Conservation (phyloP, 1,139 yeast species). For the Candida pseudoviswanathii region DNA sequence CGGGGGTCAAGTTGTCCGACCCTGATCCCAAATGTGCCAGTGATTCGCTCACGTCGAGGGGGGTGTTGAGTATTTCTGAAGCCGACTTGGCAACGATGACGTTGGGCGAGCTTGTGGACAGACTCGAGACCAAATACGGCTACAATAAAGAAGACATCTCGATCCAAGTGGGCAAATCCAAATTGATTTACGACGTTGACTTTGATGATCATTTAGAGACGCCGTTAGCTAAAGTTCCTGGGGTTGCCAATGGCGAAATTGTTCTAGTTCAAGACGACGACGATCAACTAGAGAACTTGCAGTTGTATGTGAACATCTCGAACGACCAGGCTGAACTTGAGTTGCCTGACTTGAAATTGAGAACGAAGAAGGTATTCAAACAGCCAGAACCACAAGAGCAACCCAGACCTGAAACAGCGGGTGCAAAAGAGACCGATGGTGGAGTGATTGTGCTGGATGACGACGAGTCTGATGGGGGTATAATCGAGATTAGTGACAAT, state of each 20-base stretch:
- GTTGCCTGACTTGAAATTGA: slow-evolving; percentile 29
- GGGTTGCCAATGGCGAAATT: slow-evolving; percentile 59
- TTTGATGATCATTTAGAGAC: slow-evolving; percentile 74
- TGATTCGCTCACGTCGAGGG: slow-evolving; percentile 65
- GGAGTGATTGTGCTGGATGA: slow-evolving; percentile 16
- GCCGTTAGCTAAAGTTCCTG: slow-evolving; percentile 51
- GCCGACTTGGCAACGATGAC: slow-evolving; percentile 18
- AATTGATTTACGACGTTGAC: slow-evolving; percentile 80
- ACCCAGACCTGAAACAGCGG: neutral
- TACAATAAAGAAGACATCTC: slow-evolving; percentile 71
- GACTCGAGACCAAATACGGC: slow-evolving; percentile 48
- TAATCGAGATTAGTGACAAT: slow-evolving; percentile 15
- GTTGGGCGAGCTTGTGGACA: slow-evolving; percentile 47
- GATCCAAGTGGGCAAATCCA: slow-evolving; percentile 58
- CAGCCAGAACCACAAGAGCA: neutral
- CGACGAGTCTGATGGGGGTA: slow-evolving; percentile 6
- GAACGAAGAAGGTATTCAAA: slow-evolving; percentile 19
- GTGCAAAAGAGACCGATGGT: slow-evolving; percentile 17
- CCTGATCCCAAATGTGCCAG: slow-evolving; percentile 75
- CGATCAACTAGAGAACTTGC: slow-evolving; percentile 68
- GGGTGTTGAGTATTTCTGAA: slow-evolving; percentile 27
- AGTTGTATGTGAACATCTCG: slow-evolving; percentile 53
- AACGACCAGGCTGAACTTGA: slow-evolving; percentile 14
- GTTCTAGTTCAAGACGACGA: slow-evolving; percentile 78
- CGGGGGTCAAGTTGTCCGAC: slow-evolving; percentile 58